These are phyloP conservation scores for Sclerotinia nivalis DNA, from an alignment of 2,329 filamentous ascomycete genomes.

Conservation along the genomic window DNA sequence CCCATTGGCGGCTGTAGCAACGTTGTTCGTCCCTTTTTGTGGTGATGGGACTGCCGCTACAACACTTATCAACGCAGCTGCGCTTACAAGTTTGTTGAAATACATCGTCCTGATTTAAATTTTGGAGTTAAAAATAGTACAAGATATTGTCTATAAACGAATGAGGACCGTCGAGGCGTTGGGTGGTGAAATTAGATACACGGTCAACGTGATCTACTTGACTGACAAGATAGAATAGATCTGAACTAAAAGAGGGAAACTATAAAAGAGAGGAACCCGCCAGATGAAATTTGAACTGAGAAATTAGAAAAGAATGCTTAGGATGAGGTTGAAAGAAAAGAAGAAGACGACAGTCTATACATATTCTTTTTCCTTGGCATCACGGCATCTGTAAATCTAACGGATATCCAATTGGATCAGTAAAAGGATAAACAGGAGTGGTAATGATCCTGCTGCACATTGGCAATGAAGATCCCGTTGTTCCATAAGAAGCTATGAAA, in stretches of 20 bases:
- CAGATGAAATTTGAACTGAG: constrained; percentile 29
- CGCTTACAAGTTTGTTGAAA: constrained; percentile 35
- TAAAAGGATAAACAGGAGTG: constrained; percentile 30
- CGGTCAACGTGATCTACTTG: constrained; percentile 44
- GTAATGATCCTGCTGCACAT: constrained; percentile 29
- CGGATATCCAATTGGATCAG: constrained; percentile 9
- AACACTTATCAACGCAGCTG: constrained; percentile 33
- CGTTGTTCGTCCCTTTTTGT: constrained; percentile 19
- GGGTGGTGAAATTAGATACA: constrained; percentile 38
- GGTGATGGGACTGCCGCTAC: constrained; percentile 29
- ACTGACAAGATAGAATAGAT: constrained; percentile 39
- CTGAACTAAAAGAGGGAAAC: constrained; percentile 34
- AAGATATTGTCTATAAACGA: constrained; percentile 32
- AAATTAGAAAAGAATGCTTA: constrained; percentile 30
- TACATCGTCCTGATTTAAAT: constrained; percentile 24
- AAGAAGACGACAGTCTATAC: constrained; percentile 34
- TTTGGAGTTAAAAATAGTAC: constrained; percentile 11
- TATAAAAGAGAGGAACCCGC: constrained; percentile 38
- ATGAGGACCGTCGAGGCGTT: constrained; percentile 41
- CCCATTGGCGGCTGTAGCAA: constrained; percentile 9
- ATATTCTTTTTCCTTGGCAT: constrained; percentile 41
- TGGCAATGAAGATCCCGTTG: constrained; percentile 39
- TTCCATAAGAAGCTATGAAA: constrained; percentile 39
- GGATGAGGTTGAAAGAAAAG: constrained; percentile 31
- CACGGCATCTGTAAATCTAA: constrained; percentile 19